Evolutionary conservation across 768 basidiomycete genomes (phyloP), one percentile per base, ranked within the genome.

Genomic region (Mycena filopes): DNA sequence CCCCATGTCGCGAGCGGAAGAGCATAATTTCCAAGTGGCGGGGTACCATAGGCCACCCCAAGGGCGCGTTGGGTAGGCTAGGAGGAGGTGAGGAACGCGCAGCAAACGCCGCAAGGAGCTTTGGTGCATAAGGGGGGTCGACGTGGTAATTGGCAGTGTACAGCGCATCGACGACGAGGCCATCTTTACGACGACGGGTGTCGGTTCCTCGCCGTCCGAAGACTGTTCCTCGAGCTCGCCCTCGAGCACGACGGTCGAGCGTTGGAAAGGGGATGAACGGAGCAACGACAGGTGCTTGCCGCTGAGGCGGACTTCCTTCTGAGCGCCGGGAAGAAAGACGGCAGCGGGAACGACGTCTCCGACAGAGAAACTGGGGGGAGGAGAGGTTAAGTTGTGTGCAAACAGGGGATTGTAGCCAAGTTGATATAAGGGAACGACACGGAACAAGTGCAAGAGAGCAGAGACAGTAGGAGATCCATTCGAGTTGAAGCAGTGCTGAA

Each of bases 351-450:
- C 53, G 20, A 38, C 54, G 47, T 66, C 65, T 53, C 59, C 59
- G 41, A 51, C 31, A 21, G 46, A 56, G 59, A 60, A 60, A 38
- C 29, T 33, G 20, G 46, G 29, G 47, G 31, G 51, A 42, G 59
- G 65, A 42, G 53, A 50, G 54, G 58, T 29, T 45, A 60, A 50
- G 29, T 51, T 66, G 54, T 66, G 60, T 21, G 21, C 49, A 38
- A 66, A 66, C 51, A 66, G 65, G 33, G 58, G 65, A 36, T 60
- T 66, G 58, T 55, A 66, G 23, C 65, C 65, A 16, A 66, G 54
- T 41, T 61, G 53, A 28, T 66, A 61, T 38, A 61, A 41, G 12
- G 65, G 60, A n/a, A 47, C 58, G n/a, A 28, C 50, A 25, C 55
- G 58, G 29, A 66, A 66, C 16, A 66, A 59, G 45, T 56, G 59